A percentile compares a stretch with the other conserved stretches of the same genome.
Evolutionary conservation across 2,329 filamentous ascomycete genomes (phyloP).

Genomic region (Aspergillus unguis): DNA sequence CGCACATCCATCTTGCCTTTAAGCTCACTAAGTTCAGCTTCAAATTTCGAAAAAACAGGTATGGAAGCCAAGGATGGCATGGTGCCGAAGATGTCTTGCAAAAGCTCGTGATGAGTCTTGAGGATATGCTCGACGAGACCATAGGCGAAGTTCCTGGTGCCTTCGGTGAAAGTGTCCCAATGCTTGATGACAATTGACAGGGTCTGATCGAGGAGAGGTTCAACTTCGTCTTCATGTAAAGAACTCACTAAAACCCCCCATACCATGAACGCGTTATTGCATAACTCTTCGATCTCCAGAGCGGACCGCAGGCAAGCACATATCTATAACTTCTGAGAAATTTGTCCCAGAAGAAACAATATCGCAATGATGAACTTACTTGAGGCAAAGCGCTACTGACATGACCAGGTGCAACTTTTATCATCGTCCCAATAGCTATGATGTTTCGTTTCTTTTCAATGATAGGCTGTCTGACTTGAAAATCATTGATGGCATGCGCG

Average conservation of each 20-base stretch:
- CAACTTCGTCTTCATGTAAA: constrained; percentile 74
- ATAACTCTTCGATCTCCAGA: constrained; percentile 69
- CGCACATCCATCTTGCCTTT: constrained; percentile 64
- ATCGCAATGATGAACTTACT: constrained; percentile 47
- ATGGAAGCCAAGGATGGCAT: constrained; percentile 76
- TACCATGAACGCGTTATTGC: constrained; percentile 73
- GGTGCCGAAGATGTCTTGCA: constrained; percentile 67
- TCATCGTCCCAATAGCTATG: constrained; percentile 82
- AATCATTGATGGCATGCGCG: constrained; percentile 73
- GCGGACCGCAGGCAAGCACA: constrained; percentile 89
- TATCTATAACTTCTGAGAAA: constrained; percentile 55
- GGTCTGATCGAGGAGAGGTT: constrained; percentile 78
- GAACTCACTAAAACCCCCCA: constrained; percentile 77
- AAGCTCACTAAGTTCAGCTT: constrained; percentile 61
- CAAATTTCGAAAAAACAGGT: constrained; percentile 64
- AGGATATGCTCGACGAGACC: constrained; percentile 64
- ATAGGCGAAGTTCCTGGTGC: constrained; percentile 59
- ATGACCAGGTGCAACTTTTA: constrained; percentile 68
- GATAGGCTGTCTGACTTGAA: constrained; percentile 53
- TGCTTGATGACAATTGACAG: constrained; percentile 82
- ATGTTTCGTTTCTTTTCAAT: constrained; percentile 75
- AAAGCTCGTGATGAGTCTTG: constrained; percentile 56
- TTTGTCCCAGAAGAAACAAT: not conserved
- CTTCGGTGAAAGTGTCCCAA: constrained; percentile 66
- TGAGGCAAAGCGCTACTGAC: constrained; percentile 81